Base-by-base conservation (phyloP, 202 grass and related monocot genomes). In the Thinopyrum obtusiflorum region DNA sequence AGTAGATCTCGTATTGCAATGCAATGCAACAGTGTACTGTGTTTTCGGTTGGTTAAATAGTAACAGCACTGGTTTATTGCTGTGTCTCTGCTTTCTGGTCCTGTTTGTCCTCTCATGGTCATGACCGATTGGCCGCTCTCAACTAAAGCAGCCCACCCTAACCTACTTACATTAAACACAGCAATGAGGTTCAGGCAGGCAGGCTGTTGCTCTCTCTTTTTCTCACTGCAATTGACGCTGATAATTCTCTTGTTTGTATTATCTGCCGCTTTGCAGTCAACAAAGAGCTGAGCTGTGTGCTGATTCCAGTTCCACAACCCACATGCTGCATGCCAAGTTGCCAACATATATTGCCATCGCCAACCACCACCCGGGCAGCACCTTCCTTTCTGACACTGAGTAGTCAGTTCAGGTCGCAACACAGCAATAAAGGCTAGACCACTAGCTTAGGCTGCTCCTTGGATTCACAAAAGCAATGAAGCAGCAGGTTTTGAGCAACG, bases 391-490 rank as follows among this genome's bases (percentile, higher is more conserved):
- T 47, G 61, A 47, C 77, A 80, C 39, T 80, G 11, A 7, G 73
- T 44, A 65, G 21, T 65, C 78, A 14, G 39, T 49, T 21, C 61
- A 80, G 78, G 25, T 49, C 25, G 18, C 61, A 66, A 24, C 23
- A n/a, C 14, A 28, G 1, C 59, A 27, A n/a, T 47, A 11, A 80
- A 65, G 61, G 8, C 63, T 53, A 68, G 20, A 68, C 4, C 42
- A 4, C 42, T 46, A 46, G 7, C 47, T 59, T 57, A 57, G 73
- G 73, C 63, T 68, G 27, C 63, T 32, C 78, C 78, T 81, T 17
- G 4, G 27, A 53, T 53, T 55, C 7, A 17, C 64, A 18, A 20
- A 18, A 31, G 53, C 78, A 14, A 90, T 87, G 89, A 90, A 87
- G 76, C 89, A 90, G 13, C 76, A 68, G 6, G 23, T 80, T 20